Evolutionary conservation across 768 basidiomycete genomes (phyloP).

Genomic region (Mrakia gelida): DNA sequence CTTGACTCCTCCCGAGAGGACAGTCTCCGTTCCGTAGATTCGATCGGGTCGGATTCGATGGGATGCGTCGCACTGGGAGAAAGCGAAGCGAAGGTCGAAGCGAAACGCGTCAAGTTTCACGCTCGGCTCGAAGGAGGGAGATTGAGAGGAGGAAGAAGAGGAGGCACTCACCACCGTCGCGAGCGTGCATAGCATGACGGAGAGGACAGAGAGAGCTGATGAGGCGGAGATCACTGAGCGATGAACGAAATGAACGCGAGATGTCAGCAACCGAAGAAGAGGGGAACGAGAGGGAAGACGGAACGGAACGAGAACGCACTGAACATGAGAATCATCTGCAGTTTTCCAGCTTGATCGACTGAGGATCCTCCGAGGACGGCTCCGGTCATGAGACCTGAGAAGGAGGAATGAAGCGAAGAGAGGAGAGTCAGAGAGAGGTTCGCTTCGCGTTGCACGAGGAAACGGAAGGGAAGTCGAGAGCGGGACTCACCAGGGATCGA

Average conservation of each 20-base stretch:
- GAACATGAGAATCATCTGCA: conserved; percentile 93
- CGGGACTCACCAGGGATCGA: conserved; percentile 23
- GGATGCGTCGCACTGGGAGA: conserved; percentile 47
- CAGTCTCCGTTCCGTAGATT: conserved; percentile 40
- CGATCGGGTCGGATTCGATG: conserved; percentile 45
- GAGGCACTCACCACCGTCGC: background rate
- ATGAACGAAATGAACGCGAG: background rate
- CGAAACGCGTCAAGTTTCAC: background rate
- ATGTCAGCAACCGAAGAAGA: background rate
- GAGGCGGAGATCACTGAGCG: conserved; percentile 64
- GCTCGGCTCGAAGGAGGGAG: background rate
- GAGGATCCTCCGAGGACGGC: conserved; percentile 81
- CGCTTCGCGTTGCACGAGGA: background rate
- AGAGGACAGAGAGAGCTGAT: conserved; percentile 66
- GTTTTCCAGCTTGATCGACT: conserved; percentile 74
- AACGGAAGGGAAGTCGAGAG: background rate
- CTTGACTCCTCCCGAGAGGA: conserved; percentile 38
- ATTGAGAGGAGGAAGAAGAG: no score
- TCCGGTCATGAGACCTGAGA: conserved; percentile 26
- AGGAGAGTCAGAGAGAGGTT: background rate
- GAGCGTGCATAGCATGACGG: background rate
- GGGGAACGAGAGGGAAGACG: background rate
- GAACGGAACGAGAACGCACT: conserved; percentile 42
- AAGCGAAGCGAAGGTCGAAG: background rate
- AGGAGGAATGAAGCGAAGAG: background rate